Conservation (phyloP, 1,284 basidiomycete genomes). For the Trametes sp. region DNA sequence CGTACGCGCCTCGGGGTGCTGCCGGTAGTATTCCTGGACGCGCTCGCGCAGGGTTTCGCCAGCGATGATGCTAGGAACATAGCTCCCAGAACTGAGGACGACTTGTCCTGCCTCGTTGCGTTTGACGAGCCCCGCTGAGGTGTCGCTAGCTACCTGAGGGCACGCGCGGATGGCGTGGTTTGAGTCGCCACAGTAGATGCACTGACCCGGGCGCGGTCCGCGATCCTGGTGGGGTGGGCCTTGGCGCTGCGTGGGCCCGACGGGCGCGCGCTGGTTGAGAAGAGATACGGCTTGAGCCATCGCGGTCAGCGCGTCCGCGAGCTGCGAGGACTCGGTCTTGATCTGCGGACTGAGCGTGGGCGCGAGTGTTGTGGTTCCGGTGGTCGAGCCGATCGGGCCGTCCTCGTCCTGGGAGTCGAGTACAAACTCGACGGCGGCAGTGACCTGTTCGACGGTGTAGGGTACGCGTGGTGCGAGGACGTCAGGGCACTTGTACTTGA, state of each 20-base stretch:
- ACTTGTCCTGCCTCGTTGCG: constrained; percentile 12
- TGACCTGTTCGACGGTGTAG: too few species aligned
- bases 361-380: too few species aligned
- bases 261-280: neutral
- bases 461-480: too few species aligned
- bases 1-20: neutral
- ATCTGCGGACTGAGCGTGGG: too few species aligned
- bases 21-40: constrained; percentile 11
- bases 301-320: too few species aligned
- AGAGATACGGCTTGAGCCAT: too few species aligned
- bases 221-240: neutral
- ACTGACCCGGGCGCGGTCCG: neutral
- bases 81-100: constrained; percentile 11
- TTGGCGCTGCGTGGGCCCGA: neutral
- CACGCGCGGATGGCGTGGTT: constrained; percentile 13
- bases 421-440: too few species aligned
- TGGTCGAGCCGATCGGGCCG: too few species aligned
- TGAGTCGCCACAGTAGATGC: constrained; percentile 12
- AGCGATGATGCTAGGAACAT: neutral
- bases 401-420: too few species aligned
- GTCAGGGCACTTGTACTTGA: too few species aligned
- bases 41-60: constrained; percentile 16
- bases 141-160: constrained; percentile 17
- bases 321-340: too few species aligned
- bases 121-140: constrained; percentile 1